Percentiles rank a stretch among this genome's conserved stretches.
phyloP scores from a whole-genome alignment of 2,329 filamentous ascomycete genomes.

The Cladorrhinum sp. region DNA sequence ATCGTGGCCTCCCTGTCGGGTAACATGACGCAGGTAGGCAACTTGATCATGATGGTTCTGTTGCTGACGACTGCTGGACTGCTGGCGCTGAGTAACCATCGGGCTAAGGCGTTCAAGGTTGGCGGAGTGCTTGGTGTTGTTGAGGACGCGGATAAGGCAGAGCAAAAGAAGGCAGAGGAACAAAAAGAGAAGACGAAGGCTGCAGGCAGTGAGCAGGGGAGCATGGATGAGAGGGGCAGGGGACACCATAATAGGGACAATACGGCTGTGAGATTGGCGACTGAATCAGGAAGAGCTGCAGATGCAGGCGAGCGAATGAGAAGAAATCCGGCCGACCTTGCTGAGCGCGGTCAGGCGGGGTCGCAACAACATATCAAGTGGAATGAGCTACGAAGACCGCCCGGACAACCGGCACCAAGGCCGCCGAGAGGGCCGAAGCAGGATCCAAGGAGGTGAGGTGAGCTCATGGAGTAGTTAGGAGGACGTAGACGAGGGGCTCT shows the following conservation, averaged over 20 bases:
- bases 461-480: no score
- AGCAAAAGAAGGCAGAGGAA: not conserved
- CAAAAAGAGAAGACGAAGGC: not conserved
- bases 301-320: not conserved
- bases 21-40: conserved; percentile 53
- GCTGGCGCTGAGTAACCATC: conserved; percentile 52
- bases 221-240: not conserved
- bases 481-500: no score
- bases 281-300: not conserved
- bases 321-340: not conserved
- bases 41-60: conserved; percentile 49
- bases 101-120: conserved; percentile 47
- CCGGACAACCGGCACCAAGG: not conserved
- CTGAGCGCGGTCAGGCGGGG: not conserved
- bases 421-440: not conserved
- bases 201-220: not conserved
- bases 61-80: conserved; percentile 52
- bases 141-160: conserved; percentile 4
- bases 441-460: not conserved
- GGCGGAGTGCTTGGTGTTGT: conserved; percentile 47
- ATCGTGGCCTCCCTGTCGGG: conserved; percentile 53
- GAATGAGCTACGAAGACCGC: not conserved
- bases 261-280: not conserved
- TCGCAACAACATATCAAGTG: not conserved
- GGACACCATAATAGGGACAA: not conserved